A percentile compares a stretch with the other conserved stretches of the same genome.
Conservation (phyloP, 805 yeast genomes). For the Pachysolen tannophilus region DNA sequence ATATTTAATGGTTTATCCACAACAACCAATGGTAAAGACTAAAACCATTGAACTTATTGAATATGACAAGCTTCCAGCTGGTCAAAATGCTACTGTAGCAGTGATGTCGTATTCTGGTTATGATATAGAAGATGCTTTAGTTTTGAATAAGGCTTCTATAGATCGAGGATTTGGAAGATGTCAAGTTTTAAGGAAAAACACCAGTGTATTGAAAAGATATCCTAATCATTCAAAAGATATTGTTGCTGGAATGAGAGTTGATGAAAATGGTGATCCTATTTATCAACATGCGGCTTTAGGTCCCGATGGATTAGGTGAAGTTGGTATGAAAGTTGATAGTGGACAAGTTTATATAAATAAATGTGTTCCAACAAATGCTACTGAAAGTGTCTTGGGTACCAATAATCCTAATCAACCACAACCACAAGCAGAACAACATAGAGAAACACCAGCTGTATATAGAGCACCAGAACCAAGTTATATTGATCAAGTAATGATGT, state of each 20-base stretch:
- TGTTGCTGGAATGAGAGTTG: slow-evolving; percentile 85
- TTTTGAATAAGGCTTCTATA: slow-evolving; percentile 83
- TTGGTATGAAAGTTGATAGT: slow-evolving; percentile 81
- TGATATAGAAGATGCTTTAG: slow-evolving; percentile 98
- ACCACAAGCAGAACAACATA: slow-evolving; percentile 47
- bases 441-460: slow-evolving; percentile 87
- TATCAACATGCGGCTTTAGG: slow-evolving; percentile 85
- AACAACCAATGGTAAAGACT: slow-evolving; percentile 98
- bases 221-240: slow-evolving; percentile 92
- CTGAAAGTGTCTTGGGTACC: slow-evolving; percentile 49
- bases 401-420: slow-evolving; percentile 21
- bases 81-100: slow-evolving; percentile 97
- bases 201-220: slow-evolving; percentile 82
- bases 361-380: slow-evolving; percentile 81
- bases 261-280: slow-evolving; percentile 72
- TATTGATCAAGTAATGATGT: slow-evolving; percentile 96
- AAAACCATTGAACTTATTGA: slow-evolving; percentile 92
- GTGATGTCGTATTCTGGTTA: slow-evolving; percentile 99
- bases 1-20: slow-evolving; percentile 97
- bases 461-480: slow-evolving; percentile 95
- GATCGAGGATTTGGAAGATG: slow-evolving; percentile 98
- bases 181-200: slow-evolving; percentile 88
- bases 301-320: slow-evolving; percentile 94
- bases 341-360: slow-evolving; percentile 95
- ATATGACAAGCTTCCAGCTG: slow-evolving; percentile 96